Evolutionary conservation across 768 basidiomycete genomes (phyloP).

Genomic region (Nidularia pulvinata): DNA sequence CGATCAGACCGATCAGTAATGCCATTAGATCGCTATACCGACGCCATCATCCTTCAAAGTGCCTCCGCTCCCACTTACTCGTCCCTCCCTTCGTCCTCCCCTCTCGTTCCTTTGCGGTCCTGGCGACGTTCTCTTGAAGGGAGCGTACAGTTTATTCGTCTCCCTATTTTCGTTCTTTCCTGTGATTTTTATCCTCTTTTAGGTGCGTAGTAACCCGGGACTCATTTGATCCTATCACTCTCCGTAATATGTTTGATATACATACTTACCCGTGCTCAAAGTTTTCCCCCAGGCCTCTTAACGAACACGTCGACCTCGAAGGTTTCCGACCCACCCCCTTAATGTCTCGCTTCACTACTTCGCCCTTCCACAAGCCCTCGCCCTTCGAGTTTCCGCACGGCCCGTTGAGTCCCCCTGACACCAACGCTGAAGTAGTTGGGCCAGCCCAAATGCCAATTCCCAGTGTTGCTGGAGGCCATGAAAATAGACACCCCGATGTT

Average conservation of each 20-base stretch:
- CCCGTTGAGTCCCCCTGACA: constrained; percentile 41
- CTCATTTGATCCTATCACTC: constrained; percentile 6
- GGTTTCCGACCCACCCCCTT: neutral
- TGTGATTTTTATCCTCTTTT: neutral
- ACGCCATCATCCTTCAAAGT: neutral
- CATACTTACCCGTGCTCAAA: too few species aligned
- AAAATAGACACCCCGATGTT: neutral
- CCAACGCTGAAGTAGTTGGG: constrained; percentile 14
- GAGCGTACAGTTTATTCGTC: neutral
- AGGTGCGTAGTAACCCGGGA: neutral
- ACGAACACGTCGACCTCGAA: too few species aligned
- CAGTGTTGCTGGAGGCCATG: constrained; percentile 3
- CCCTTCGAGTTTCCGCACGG: constrained; percentile 42
- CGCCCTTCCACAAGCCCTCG: constrained; percentile 42
- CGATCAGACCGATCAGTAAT: neutral
- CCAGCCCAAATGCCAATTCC: constrained; percentile 6
- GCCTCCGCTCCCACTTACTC: neutral
- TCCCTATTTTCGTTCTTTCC: neutral
- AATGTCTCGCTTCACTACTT: constrained; percentile 43
- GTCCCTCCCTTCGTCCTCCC: constrained; percentile 1
- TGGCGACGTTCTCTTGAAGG: neutral
- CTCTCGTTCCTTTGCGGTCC: constrained; percentile 5
- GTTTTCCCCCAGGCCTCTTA: too few species aligned
- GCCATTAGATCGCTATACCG: neutral
- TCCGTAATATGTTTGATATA: neutral